phyloP scores from a whole-genome alignment of 106 monocot genomes.

The Apostasia shenzhenica region DNA sequence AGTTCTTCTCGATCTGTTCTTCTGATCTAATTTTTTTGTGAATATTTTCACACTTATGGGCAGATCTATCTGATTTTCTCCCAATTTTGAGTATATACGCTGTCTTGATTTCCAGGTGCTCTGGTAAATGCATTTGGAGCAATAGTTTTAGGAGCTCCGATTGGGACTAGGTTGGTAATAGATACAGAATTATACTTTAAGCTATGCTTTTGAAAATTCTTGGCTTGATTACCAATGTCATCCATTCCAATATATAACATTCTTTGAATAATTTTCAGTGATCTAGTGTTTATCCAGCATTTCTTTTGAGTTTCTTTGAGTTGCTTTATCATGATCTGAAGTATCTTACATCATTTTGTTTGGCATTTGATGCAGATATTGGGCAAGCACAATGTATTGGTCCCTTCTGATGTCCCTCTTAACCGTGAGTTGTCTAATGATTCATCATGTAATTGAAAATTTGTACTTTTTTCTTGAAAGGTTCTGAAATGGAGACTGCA shows the following conservation, averaged over 20 bases:
- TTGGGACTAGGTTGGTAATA: conserved; percentile 33
- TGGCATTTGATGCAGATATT: conserved; percentile 30
- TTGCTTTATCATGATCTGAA: too few relatives aligned
- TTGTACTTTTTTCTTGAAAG: too few relatives aligned
- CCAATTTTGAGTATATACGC: not conserved
- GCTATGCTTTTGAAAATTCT: too few relatives aligned
- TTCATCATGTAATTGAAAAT: not conserved
- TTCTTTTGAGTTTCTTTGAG: not conserved
- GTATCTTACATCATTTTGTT: not conserved
- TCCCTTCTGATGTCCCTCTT: conserved; percentile 66
- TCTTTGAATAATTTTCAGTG: not conserved
- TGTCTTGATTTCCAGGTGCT: conserved; percentile 35
- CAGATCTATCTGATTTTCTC: not conserved
- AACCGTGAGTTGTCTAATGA: conserved; percentile 39
- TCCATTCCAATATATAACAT: too few relatives aligned
- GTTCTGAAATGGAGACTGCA: too few relatives aligned
- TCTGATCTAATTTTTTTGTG: too few relatives aligned
- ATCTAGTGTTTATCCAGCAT: not conserved
- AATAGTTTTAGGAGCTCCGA: conserved; percentile 63
- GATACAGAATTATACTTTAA: not conserved
- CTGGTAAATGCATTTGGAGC: conserved; percentile 71
- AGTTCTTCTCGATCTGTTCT: not conserved
- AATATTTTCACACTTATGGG: too few relatives aligned
- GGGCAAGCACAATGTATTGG: conserved; percentile 43
- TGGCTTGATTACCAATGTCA: too few relatives aligned